These are phyloP conservation scores for Coemansia sp. DNA, from an alignment of 192 early-diverging fungal genomes.

Conservation along the genomic window DNA sequence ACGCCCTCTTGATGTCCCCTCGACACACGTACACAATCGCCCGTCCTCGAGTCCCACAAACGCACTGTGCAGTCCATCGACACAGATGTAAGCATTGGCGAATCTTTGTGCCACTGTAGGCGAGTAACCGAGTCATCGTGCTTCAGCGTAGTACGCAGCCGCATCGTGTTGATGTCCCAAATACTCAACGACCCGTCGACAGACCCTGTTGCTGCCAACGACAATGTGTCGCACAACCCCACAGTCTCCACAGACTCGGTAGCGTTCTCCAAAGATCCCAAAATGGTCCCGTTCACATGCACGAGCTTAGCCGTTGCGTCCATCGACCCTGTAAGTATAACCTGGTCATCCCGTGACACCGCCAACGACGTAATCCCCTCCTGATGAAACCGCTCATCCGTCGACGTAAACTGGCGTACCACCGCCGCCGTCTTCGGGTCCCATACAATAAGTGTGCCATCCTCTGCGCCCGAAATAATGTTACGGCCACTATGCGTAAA, in stretches of 20 bases:
- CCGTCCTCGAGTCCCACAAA: conserved; percentile 91
- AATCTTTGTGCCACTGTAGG: conserved; percentile 65
- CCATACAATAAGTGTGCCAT: conserved; percentile 83
- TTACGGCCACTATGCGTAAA: conserved; percentile 90
- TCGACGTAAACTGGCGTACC: conserved; percentile 59
- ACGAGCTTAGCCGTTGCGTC: conserved; percentile 77
- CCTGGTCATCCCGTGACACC: conserved; percentile 70
- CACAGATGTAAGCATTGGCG: conserved; percentile 69
- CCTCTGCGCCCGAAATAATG: conserved; percentile 82
- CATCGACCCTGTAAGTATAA: conserved; percentile 80
- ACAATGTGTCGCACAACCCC: conserved; percentile 66
- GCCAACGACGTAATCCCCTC: conserved; percentile 74
- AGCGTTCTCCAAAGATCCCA: conserved; percentile 80
- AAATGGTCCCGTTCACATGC: conserved; percentile 78
- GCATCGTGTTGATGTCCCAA: conserved; percentile 87
- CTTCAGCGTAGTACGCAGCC: conserved; percentile 73
- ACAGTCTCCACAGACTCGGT: conserved; percentile 85
- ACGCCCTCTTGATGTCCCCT: conserved; percentile 86
- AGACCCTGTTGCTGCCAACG: conserved; percentile 80
- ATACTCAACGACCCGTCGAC: conserved; percentile 87
- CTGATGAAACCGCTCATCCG: conserved; percentile 85
- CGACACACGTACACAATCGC: conserved; percentile 70
- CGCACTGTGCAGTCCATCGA: conserved; percentile 81
- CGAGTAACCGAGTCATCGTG: conserved; percentile 89
- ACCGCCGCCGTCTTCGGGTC: conserved; percentile 87